Percentiles rank a stretch among this genome's conserved stretches.
phyloP scores from a whole-genome alignment of 2,329 filamentous ascomycete species.

The Verticillium nonalfalfae region DNA sequence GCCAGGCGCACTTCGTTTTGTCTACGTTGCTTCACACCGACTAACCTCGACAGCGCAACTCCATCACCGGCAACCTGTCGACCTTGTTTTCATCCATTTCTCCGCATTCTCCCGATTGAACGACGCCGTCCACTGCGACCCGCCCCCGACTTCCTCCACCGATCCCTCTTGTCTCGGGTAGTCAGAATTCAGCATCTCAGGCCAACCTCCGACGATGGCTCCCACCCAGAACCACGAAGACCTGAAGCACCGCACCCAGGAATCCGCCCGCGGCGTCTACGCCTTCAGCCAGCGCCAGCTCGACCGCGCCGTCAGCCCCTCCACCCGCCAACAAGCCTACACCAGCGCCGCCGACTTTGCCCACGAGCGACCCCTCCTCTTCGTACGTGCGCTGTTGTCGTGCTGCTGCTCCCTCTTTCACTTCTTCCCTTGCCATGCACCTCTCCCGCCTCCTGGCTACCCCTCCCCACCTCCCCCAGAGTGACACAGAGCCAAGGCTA shows the following conservation, averaged over 20 bases:
- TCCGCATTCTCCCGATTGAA: neutral
- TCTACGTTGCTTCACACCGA: neutral
- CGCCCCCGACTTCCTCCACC: no score
- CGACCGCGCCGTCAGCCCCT: conserved; percentile 50
- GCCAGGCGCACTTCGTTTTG: neutral
- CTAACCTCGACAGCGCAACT: neutral
- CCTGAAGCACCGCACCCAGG: conserved; percentile 17
- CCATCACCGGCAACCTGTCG: neutral
- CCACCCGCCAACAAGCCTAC: conserved; percentile 51
- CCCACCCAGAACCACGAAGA: neutral
- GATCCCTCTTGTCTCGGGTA: no score
- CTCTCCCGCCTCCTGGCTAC: neutral
- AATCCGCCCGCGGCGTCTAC: conserved; percentile 27
- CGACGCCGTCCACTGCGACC: neutral
- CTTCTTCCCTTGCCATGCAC: neutral
- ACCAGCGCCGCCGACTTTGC: conserved; percentile 50
- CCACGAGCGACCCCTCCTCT: conserved; percentile 59
- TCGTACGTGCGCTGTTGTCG: conserved; percentile 40
- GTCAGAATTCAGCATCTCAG: neutral
- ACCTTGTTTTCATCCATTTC: neutral
- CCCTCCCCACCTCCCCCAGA: neutral
- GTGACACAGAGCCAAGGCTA: neutral
- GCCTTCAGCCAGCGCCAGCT: conserved; percentile 36
- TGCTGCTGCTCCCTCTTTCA: neutral
- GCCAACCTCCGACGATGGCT: neutral